These are phyloP conservation scores for Aspergillus sclerotiicarbonarius DNA, from an alignment of 495 filamentous ascomycete genomes.

Conservation along the genomic window DNA sequence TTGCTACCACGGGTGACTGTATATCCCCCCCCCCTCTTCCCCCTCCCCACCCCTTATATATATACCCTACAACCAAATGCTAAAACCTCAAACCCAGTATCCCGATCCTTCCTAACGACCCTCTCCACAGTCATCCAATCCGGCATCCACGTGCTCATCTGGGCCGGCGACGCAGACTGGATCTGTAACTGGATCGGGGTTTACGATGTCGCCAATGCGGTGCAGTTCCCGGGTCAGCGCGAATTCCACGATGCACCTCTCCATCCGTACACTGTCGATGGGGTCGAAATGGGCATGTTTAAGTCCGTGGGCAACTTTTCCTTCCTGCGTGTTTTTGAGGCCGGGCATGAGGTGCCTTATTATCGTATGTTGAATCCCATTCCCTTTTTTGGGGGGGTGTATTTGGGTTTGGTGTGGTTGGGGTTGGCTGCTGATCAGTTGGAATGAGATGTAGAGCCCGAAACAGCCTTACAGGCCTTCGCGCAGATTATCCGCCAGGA, in stretches of 20 bases:
- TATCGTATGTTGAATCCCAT: conserved; percentile 30
- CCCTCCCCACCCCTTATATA: neutral
- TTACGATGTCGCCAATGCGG: conserved; percentile 41
- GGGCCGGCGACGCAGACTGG: conserved; percentile 58
- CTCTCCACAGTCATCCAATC: conserved; percentile 48
- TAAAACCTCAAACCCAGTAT: conserved; percentile 29
- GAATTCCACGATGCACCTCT: conserved; percentile 39
- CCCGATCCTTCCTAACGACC: conserved; percentile 46
- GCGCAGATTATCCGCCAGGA: too few relatives aligned
- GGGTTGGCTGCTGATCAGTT: neutral
- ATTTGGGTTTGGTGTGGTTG: conserved; percentile 6
- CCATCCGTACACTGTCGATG: conserved; percentile 48
- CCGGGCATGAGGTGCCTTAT: conserved; percentile 52
- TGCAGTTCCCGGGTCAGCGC: conserved; percentile 34
- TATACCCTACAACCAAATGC: neutral
- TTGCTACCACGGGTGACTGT: conserved; percentile 48
- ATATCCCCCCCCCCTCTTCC: conserved; percentile 9
- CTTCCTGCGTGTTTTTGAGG: conserved; percentile 51
- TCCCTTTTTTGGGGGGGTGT: neutral
- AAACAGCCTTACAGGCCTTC: neutral
- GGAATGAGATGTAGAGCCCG: conserved; percentile 32
- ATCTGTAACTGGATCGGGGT: conserved; percentile 57
- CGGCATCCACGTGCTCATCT: conserved; percentile 48
- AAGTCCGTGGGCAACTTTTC: conserved; percentile 52
- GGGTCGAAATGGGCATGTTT: conserved; percentile 43